Base-by-base conservation (phyloP, 164 flowering plant species). In the Dillenia suffruticosa region DNA sequence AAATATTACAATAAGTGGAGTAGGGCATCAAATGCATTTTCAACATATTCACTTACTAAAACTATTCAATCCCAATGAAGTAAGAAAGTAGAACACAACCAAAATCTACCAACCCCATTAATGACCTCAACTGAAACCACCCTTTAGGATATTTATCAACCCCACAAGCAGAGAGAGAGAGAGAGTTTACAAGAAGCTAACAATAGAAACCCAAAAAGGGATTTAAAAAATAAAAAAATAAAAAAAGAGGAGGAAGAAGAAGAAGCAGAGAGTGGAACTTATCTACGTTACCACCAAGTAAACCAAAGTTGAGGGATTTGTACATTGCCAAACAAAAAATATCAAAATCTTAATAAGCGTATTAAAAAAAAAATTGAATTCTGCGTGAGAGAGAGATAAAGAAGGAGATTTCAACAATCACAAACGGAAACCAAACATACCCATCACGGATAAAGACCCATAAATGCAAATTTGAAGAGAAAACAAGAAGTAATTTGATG, bases 91-190 rank as follows among this genome's bases (percentile, higher is more conserved):
- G 56, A 14, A 48, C 10, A 47, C 24, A 14, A 15, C 61, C 9
- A 55, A 53, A 72, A 67, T 64, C 63, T 47, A 64, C 63, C 69
- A 67, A 71, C 49, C 68, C 66, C 74, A 64, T 50, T 50, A 49
- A 46, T 69, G 71, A 77, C 63, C 59, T 72, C 72, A 6, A 65
- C 56, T n/a, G 22, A 19, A 77, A 70, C 81, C 17, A 68, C 70
- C 66, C 72, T 72, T 56, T 26, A 16, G 46, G 44, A 56, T 22
- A 32, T 45, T 26, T 32, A 64, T 22, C 65, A 48, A 70, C 50
- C 57, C 54, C 54, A 49, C 44, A 12, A 8, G 12, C 24, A 24
- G 8, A 54, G 61, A 15, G 43, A 12, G 13, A 19, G 12, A 49
- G 64, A 8, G 48, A 12, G 32, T 5, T 6, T 32, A 32, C 40